Evolutionary conservation across 176 grass and related monocot genomes (phyloP), one percentile per base, ranked within the genome.

Genomic region (Tuctoria greenei): DNA sequence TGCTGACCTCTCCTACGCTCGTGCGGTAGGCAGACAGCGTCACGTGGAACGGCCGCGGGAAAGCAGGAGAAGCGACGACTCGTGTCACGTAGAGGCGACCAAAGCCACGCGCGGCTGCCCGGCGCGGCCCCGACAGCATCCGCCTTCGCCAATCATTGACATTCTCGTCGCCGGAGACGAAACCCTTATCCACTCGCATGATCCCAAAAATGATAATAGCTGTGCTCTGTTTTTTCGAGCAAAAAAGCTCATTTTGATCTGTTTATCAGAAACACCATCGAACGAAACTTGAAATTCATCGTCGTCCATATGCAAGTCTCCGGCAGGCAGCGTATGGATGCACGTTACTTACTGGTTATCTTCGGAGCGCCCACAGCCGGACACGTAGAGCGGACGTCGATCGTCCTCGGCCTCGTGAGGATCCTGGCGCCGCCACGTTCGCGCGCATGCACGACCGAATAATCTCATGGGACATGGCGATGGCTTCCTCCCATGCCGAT

Each of bases 61-160:
- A 86, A 80, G 43, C 24, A 11, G 77, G 70, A 25, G 45, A 4
- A 13, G 3, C n/a, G n/a, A n/a, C n/a, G 45, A 47, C 45, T 3
- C 1, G 69, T 21, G 61, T 78, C 82, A 79, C 83, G n/a, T n/a
- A n/a, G n/a, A n/a, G n/a, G n/a, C n/a, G n/a, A n/a, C n/a, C n/a
- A n/a, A n/a, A n/a, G n/a, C n/a, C n/a, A n/a, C n/a, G n/a, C n/a
- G 80, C 80, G 67, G 64, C 37, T 65, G 52, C 80, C 80, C 13
- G 21, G 67, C 36, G 52, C 51, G 60, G 67, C 26, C 45, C 81
- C 81, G 81, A 80, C 86, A 85, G 20, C 44, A 21, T 20, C 81
- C 58, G 60, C 67, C 67, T 34, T 64, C 76, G n/a, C 65, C 65
- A 89, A 89, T 89, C 82, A 85, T 89, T 89, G 81, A 74, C 78